phyloP scores from a whole-genome alignment of 192 early-diverging fungal genomes.

The Rhizoclosmatium globosum region DNA sequence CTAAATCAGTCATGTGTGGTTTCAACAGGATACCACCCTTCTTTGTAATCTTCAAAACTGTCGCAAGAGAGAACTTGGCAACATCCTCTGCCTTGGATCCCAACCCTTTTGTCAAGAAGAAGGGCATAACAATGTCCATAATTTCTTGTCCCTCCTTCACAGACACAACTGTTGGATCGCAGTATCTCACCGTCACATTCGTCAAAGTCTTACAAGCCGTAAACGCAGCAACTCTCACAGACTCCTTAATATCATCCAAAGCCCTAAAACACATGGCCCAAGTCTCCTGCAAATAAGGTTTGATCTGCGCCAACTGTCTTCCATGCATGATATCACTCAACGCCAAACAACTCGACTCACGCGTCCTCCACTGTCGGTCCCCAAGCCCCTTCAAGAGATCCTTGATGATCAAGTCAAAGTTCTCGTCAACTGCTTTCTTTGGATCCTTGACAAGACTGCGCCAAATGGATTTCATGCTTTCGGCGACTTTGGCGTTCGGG shows the following conservation, averaged over 20 bases:
- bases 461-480: constrained; percentile 94
- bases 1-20: constrained; percentile 74
- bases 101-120: constrained; percentile 77
- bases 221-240: constrained; percentile 84
- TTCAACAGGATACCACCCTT: constrained; percentile 77
- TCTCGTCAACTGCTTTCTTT: constrained; percentile 73
- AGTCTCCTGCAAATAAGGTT: constrained; percentile 78
- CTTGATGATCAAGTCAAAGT: constrained; percentile 82
- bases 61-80: constrained; percentile 78
- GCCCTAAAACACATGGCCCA: constrained; percentile 93
- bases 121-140: constrained; percentile 86
- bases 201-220: constrained; percentile 81
- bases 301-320: constrained; percentile 69
- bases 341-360: constrained; percentile 79
- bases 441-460: constrained; percentile 65
- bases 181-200: constrained; percentile 83
- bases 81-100: constrained; percentile 87
- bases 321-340: constrained; percentile 78
- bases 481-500: constrained; percentile 85
- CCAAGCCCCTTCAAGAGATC: constrained; percentile 82
- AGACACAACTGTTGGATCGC: constrained; percentile 74
- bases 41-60: constrained; percentile 85
- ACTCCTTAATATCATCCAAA: constrained; percentile 95
- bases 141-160: constrained; percentile 72
- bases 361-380: constrained; percentile 83